Evolutionary conservation across 345 rosid genomes (phyloP), one percentile per base, ranked within the genome.

Genomic region (Populus nigra): DNA sequence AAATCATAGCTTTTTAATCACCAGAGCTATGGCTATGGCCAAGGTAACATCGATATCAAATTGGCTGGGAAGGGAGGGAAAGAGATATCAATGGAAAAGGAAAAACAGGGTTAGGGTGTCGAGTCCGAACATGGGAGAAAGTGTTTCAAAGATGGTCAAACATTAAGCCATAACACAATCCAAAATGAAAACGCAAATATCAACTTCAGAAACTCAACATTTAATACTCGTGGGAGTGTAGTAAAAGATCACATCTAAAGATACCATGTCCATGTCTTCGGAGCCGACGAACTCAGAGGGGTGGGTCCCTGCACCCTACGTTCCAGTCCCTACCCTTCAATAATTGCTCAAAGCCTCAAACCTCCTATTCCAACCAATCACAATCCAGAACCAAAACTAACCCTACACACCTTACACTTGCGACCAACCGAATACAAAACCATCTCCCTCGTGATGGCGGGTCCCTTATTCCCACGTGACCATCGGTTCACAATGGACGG

Each of bases 381-480:
- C 59, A 18, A 20, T 53, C 59, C n/a, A 7, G 7, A 7, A 53
- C n/a, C n/a, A 18, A 1, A 6, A 17, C 59, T 53, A 22, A 7
- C 7, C 59, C 1, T 33, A 1, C 20, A 18, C n/a, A 53, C 1
- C 25, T 17, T 1, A 8, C 20, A 0, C 1, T 2, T 3, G 65
- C 23, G 65, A 33, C 65, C 75, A 47, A 22, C 75, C 41, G 25
- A 8, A 71, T 25, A 69, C 3, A 69, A 68, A 5, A 9, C 59
- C 5, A 41, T 18, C 12, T 8, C 36, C 22, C 36, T 13, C 35
- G 57, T 43, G 57, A 45, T 70, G 22, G 36, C 0, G 49, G 67
- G 75, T 12, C 75, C 67, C 75, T 22, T 16, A 13, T 53, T 73
- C 12, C 36, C 75, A 55, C 36, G 50, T 73, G 67, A 36, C 38